These are phyloP conservation scores for Ramalina intermedia DNA, from an alignment of 495 filamentous ascomycete species.

Conservation along the genomic window DNA sequence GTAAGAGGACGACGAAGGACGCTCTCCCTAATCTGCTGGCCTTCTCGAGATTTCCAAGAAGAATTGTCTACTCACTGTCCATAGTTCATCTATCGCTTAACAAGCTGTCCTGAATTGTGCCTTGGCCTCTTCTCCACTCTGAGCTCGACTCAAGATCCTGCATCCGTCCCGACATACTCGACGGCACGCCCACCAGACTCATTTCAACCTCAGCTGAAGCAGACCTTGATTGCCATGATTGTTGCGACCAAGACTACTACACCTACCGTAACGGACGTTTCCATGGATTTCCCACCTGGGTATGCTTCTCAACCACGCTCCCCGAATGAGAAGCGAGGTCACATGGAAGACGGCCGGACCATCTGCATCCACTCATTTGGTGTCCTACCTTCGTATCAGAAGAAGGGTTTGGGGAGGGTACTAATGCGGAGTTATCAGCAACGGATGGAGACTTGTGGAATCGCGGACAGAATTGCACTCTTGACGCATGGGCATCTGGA, in stretches of 20 bases:
- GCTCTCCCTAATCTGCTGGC: too few relatives aligned
- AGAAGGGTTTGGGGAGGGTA: slow-evolving; percentile 58
- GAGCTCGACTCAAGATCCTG: slow-evolving; percentile 32
- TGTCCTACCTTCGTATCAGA: slow-evolving; percentile 61
- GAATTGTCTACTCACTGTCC: not conserved
- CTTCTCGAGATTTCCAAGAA: not conserved
- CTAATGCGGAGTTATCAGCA: slow-evolving; percentile 66
- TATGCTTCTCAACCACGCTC: slow-evolving; percentile 32
- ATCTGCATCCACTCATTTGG: slow-evolving; percentile 72
- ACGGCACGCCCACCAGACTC: slow-evolving; percentile 33
- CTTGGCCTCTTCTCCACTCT: slow-evolving; percentile 59
- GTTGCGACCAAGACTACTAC: slow-evolving; percentile 55
- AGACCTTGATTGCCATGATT: slow-evolving; percentile 66
- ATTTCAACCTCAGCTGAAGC: slow-evolving; percentile 32
- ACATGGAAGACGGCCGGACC: slow-evolving; percentile 59
- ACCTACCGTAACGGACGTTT: slow-evolving; percentile 51
- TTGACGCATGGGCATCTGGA: slow-evolving; percentile 63
- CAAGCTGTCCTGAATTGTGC: slow-evolving; percentile 60
- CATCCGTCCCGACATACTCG: slow-evolving; percentile 30
- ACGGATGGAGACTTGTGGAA: slow-evolving; percentile 46
- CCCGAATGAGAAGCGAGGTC: slow-evolving; percentile 30
- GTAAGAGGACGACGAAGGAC: not conserved
- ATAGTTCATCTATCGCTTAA: slow-evolving; percentile 73
- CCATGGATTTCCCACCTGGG: slow-evolving; percentile 59
- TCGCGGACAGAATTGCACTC: slow-evolving; percentile 60